phyloP scores from a whole-genome alignment of 352 stramenopile genomes.

The Globisporangium echinulatum region DNA sequence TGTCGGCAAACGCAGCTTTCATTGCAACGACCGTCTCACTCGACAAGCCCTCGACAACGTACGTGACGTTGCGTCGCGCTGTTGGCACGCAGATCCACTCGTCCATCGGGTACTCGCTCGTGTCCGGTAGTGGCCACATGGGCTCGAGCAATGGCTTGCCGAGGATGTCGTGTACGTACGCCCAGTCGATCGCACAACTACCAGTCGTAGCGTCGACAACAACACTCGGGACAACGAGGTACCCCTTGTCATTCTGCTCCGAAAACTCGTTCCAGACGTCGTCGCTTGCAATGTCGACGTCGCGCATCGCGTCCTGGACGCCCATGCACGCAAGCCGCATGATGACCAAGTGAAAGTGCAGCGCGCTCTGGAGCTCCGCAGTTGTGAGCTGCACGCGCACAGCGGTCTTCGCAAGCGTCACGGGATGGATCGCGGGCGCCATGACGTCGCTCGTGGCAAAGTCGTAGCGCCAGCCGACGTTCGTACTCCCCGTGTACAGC shows the following conservation, averaged over 20 bases:
- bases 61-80: slow-evolving; percentile 62
- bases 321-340: slow-evolving; percentile 80
- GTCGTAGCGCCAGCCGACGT: slow-evolving; percentile 75
- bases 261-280: slow-evolving; percentile 80
- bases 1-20: slow-evolving; percentile 34
- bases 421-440: slow-evolving; percentile 43
- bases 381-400: slow-evolving; percentile 39
- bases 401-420: slow-evolving; percentile 51
- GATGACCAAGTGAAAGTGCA: slow-evolving; percentile 73
- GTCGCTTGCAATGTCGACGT: slow-evolving; percentile 52
- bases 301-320: slow-evolving; percentile 59
- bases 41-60: slow-evolving; percentile 43
- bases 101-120: slow-evolving; percentile 13
- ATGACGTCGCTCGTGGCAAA: slow-evolving; percentile 78
- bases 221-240: slow-evolving; percentile 65
- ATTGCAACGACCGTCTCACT: slow-evolving; percentile 38
- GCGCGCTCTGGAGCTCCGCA: slow-evolving; percentile 43
- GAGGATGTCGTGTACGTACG: slow-evolving; percentile 57
- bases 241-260: slow-evolving; percentile 84
- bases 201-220: slow-evolving; percentile 4
- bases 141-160: slow-evolving; percentile 52
- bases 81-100: slow-evolving; percentile 78
- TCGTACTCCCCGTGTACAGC: slow-evolving; percentile 77
- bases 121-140: slow-evolving; percentile 52
- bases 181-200: slow-evolving; percentile 45